phyloP scores from a whole-genome alignment of 2,329 filamentous ascomycete species.

The Sporothrix pseudoabietina region DNA sequence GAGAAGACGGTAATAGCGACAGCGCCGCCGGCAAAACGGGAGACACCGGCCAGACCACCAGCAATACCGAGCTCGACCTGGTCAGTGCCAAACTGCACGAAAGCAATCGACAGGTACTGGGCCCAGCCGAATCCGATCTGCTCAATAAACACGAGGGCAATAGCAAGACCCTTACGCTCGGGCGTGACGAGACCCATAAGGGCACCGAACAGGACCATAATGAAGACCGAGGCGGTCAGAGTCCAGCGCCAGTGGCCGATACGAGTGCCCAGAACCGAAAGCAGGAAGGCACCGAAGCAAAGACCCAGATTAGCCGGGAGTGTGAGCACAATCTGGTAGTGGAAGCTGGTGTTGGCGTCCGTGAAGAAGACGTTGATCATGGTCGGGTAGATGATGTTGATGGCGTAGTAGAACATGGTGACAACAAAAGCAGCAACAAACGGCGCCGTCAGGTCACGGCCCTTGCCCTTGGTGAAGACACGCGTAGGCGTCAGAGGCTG shows the following conservation, averaged over 20 bases:
- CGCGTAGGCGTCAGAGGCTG: conserved; percentile 49
- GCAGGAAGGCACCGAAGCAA: conserved; percentile 46
- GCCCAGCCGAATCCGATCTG: conserved; percentile 52
- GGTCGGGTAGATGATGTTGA: conserved; percentile 50
- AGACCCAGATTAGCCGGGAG: conserved; percentile 51
- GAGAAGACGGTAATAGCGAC: conserved; percentile 48
- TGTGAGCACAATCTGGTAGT: conserved; percentile 44
- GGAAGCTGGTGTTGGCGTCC: conserved; percentile 42
- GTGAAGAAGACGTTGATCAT: conserved; percentile 52
- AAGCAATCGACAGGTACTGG: conserved; percentile 51
- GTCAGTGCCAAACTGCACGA: conserved; percentile 53
- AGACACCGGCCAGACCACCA: conserved; percentile 48
- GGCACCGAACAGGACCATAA: conserved; percentile 53
- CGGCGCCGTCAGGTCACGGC: conserved; percentile 52
- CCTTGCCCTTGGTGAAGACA: conserved; percentile 49
- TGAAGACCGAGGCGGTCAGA: conserved; percentile 46
- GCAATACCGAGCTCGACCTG: conserved; percentile 52
- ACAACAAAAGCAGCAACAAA: conserved; percentile 50
- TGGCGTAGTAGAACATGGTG: conserved; percentile 56
- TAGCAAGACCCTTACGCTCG: conserved; percentile 48
- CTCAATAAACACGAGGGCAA: conserved; percentile 51
- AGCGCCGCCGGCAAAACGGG: conserved; percentile 48
- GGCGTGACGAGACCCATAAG: conserved; percentile 49
- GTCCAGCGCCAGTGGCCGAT: conserved; percentile 53
- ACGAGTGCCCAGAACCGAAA: conserved; percentile 47